Evolutionary conservation across 2,329 filamentous ascomycete species (phyloP).

Genomic region (Penicillium sp.): DNA sequence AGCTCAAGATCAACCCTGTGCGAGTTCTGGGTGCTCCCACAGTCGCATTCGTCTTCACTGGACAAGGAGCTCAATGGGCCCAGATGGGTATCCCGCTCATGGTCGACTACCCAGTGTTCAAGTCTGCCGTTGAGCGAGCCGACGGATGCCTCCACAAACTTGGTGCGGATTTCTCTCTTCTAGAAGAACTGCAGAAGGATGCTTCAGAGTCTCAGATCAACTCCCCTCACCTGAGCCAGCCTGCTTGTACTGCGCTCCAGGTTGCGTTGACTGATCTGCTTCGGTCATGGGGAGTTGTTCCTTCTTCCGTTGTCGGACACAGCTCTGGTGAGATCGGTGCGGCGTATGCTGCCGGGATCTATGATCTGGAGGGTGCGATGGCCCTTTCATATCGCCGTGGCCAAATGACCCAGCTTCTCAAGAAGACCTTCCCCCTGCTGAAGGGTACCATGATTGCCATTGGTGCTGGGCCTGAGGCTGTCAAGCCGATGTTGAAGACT

Average conservation of each 20-base stretch:
- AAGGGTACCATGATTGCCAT: slow-evolving; percentile 37
- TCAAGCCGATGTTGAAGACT: slow-evolving; percentile 20
- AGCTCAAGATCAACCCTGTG: slow-evolving; percentile 26
- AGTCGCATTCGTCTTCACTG: slow-evolving; percentile 26
- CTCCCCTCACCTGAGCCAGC: slow-evolving; percentile 25
- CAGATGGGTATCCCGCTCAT: slow-evolving; percentile 31
- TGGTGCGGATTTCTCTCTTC: slow-evolving; percentile 23
- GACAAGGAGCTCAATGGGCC: slow-evolving; percentile 29
- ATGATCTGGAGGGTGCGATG: slow-evolving; percentile 21
- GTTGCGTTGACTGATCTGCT: slow-evolving; percentile 25
- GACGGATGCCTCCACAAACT: slow-evolving; percentile 19
- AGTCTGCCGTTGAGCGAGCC: slow-evolving; percentile 18
- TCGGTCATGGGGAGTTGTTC: slow-evolving; percentile 21
- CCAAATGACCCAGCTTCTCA: slow-evolving; percentile 24
- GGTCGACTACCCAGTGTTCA: slow-evolving; percentile 25
- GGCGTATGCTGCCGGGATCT: slow-evolving; percentile 26
- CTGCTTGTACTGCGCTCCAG: slow-evolving; percentile 26
- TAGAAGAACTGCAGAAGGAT: slow-evolving; percentile 20
- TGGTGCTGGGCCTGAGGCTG: slow-evolving; percentile 23
- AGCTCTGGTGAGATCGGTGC: slow-evolving; percentile 30
- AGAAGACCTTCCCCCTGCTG: slow-evolving; percentile 22
- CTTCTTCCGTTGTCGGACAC: slow-evolving; percentile 24
- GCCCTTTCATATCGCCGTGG: slow-evolving; percentile 27
- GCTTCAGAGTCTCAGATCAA: slow-evolving; percentile 17
- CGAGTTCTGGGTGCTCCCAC: slow-evolving; percentile 23